Percentiles rank a stretch among this genome's conserved stretches.
These are phyloP conservation scores for Balamuthia mandrillaris DNA, from an alignment of 208 protist genomes.

Conservation along the genomic window DNA sequence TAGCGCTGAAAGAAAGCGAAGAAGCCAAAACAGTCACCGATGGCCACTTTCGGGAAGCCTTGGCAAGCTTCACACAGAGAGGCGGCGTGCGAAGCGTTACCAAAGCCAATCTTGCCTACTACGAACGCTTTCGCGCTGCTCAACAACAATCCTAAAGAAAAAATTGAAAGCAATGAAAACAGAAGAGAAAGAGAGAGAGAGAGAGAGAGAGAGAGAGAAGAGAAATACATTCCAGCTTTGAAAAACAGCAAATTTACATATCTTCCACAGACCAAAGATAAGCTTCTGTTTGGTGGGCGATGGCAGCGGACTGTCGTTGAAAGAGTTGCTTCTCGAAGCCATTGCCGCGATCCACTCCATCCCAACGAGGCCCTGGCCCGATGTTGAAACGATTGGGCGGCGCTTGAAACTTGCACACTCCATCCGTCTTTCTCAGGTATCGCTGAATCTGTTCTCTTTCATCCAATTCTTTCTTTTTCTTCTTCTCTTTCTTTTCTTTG, in stretches of 20 bases:
- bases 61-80: too few species aligned
- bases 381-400: background rate
- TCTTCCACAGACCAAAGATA: conserved; percentile 27
- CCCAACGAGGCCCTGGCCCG: background rate
- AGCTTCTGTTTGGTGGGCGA: background rate
- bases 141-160: background rate
- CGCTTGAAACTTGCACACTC: too few species aligned
- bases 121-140: background rate
- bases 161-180: background rate
- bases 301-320: background rate
- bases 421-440: background rate
- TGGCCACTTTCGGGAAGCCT: too few species aligned
- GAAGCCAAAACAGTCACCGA: background rate
- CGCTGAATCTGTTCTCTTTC: background rate
- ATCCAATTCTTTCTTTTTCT: background rate
- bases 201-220: background rate
- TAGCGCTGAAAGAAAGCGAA: background rate
- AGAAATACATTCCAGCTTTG: too few species aligned
- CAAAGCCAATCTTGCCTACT: background rate
- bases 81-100: background rate
- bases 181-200: background rate
- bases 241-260: background rate
- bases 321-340: conserved; percentile 1
- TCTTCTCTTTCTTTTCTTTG: background rate
- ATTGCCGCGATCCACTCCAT: background rate